Evolutionary conservation across 2,329 filamentous ascomycete species (phyloP).

Genomic region (Colletotrichum limetticola): DNA sequence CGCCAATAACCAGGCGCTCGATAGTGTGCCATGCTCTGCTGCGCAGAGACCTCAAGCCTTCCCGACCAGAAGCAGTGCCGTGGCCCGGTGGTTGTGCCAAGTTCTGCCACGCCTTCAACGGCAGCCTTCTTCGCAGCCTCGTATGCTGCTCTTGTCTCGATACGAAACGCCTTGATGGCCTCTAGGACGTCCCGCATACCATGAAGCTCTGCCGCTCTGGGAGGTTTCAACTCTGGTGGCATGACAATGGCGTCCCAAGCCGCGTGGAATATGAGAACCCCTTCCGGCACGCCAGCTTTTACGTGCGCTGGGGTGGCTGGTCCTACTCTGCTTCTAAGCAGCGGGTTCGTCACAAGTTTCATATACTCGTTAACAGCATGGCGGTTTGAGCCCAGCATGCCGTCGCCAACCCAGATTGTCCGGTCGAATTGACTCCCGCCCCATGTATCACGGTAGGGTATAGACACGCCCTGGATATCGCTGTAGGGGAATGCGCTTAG

Average conservation of each 20-base stretch:
- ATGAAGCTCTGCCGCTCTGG: conserved; percentile 43
- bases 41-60: conserved; percentile 46
- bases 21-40: conserved; percentile 34
- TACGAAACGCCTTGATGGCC: conserved; percentile 53
- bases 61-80: conserved; percentile 51
- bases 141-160: conserved; percentile 44
- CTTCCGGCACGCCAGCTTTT: conserved; percentile 58
- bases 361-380: conserved; percentile 59
- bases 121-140: conserved; percentile 34
- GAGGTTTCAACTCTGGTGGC: conserved; percentile 44
- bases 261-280: conserved; percentile 57
- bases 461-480: conserved; percentile 41
- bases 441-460: conserved; percentile 42
- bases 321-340: conserved; percentile 50
- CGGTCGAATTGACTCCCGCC: conserved; percentile 43
- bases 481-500: conserved; percentile 40
- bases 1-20: conserved; percentile 30
- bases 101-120: conserved; percentile 18
- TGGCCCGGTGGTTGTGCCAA: conserved; percentile 15
- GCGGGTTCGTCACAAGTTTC: conserved; percentile 50
- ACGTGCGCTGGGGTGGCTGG: conserved; percentile 62
- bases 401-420: conserved; percentile 60
- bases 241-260: conserved; percentile 64
- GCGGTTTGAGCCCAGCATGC: conserved; percentile 43
- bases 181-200: conserved; percentile 57